Conservation (phyloP, 1,139 yeast genomes). For the Arxiozyma telluris region DNA sequence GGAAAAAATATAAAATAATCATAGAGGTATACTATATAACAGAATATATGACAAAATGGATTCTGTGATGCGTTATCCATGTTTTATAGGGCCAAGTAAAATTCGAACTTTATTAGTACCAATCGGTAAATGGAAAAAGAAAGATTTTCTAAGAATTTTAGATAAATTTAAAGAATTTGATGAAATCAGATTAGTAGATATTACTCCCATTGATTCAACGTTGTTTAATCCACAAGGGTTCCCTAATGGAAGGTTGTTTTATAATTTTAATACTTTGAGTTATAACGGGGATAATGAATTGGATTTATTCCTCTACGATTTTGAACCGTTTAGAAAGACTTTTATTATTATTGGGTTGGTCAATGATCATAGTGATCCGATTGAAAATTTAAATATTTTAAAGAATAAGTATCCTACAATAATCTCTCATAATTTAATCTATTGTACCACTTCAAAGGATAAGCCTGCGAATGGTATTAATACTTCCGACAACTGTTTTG, state of each 20-base stretch:
- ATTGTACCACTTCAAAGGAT: conserved; percentile 5
- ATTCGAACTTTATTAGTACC: conserved; percentile 69
- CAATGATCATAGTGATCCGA: conserved; percentile 27
- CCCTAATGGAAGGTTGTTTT: conserved; percentile 55
- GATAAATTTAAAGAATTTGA: conserved; percentile 40
- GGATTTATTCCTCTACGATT: conserved; percentile 60
- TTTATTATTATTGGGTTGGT: conserved; percentile 53
- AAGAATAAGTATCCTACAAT: conserved; percentile 46
- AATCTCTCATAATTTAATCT: conserved; percentile 52
- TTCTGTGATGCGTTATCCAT: conserved; percentile 10
- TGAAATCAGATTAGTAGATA: conserved; percentile 67
- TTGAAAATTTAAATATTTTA: conserved; percentile 32
- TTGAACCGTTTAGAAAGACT: conserved; percentile 79
- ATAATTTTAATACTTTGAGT: conserved; percentile 39
- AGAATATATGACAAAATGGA: conserved; percentile 6
- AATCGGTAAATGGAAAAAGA: conserved; percentile 42
- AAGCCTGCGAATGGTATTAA: background rate
- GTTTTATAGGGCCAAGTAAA: conserved; percentile 46
- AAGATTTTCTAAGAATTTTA: conserved; percentile 42
- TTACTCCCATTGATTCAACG: conserved; percentile 53
- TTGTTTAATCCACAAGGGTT: conserved; percentile 76
- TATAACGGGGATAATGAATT: conserved; percentile 46
- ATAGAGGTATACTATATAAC: background rate
- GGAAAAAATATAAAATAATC: background rate
- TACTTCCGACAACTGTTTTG: conserved; percentile 11